phyloP scores from a whole-genome alignment of 2,329 filamentous ascomycete species.

The Mycogone perniciosa region DNA sequence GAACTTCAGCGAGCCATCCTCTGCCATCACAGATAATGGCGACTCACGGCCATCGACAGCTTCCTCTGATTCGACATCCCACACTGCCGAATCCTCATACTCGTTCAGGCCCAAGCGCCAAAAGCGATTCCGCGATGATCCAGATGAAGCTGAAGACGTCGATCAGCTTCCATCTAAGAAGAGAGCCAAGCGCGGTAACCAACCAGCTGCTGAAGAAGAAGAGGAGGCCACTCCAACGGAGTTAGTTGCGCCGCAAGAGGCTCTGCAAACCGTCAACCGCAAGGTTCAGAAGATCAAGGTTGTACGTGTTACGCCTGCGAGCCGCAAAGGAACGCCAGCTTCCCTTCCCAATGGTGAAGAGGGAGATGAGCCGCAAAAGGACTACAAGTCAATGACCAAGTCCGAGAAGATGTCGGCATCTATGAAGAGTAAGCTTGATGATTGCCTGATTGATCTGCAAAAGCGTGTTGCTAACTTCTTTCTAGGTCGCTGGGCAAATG shows the following conservation, averaged over 20 bases:
- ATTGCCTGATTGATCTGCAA: not conserved
- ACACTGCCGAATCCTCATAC: constrained; percentile 45
- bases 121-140: constrained; percentile 46
- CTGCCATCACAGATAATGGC: constrained; percentile 34
- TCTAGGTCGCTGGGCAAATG: constrained; percentile 53
- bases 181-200: constrained; percentile 25
- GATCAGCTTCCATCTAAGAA: constrained; percentile 35
- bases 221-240: constrained; percentile 9
- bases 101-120: constrained; percentile 50
- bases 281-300: constrained; percentile 36
- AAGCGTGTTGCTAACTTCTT: constrained; percentile 19
- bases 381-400: constrained; percentile 57
- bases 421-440: constrained; percentile 50
- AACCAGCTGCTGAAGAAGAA: constrained; percentile 9
- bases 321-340: constrained; percentile 26
- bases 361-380: constrained; percentile 40
- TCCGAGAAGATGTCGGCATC: constrained; percentile 61
- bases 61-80: constrained; percentile 44
- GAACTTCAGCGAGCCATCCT: constrained; percentile 33
- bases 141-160: constrained; percentile 34
- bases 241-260: constrained; percentile 14
- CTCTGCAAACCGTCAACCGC: constrained; percentile 19
- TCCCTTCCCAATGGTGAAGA: constrained; percentile 22
- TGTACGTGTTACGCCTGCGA: constrained; percentile 23
- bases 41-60: constrained; percentile 47